A percentile compares a stretch with the other conserved stretches of the same genome.
phyloP scores from a whole-genome alignment of 2,329 filamentous ascomycete genomes.

The Fusarium lateritium region DNA sequence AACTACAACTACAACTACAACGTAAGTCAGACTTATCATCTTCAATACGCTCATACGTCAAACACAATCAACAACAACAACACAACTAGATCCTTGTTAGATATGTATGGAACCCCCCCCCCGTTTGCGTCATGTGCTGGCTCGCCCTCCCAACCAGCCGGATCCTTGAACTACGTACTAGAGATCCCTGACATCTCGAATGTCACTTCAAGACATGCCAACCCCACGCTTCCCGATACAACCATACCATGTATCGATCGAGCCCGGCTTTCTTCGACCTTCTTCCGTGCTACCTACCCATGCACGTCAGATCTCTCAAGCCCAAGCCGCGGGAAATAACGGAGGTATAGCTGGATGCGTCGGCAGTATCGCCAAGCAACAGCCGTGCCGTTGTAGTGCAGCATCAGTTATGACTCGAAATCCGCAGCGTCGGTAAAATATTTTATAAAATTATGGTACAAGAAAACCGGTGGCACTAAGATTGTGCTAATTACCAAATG shows the following conservation, averaged over 20 bases:
- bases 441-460: background rate
- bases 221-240: conserved; percentile 30
- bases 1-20: background rate
- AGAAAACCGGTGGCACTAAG: background rate
- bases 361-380: conserved; percentile 18
- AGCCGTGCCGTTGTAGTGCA: conserved; percentile 4
- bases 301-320: conserved; percentile 8
- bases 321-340: conserved; percentile 19
- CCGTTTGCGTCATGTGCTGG: conserved; percentile 19
- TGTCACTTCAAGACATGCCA: conserved; percentile 25
- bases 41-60: background rate
- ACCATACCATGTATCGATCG: conserved; percentile 9
- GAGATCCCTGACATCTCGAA: conserved; percentile 21
- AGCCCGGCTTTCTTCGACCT: background rate
- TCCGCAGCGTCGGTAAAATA: conserved; percentile 2
- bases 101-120: background rate
- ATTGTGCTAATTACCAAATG: background rate
- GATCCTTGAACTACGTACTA: conserved; percentile 10
- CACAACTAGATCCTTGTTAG: background rate
- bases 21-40: background rate
- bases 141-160: conserved; percentile 10
- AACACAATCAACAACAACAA: background rate
- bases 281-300: conserved; percentile 1
- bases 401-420: conserved; percentile 14
- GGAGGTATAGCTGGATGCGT: conserved; percentile 15